Percentiles rank a stretch among this genome's conserved stretches.
phyloP scores from a whole-genome alignment of 108 stramenopile species.

The Cyclotella choctawhatcheeana region DNA sequence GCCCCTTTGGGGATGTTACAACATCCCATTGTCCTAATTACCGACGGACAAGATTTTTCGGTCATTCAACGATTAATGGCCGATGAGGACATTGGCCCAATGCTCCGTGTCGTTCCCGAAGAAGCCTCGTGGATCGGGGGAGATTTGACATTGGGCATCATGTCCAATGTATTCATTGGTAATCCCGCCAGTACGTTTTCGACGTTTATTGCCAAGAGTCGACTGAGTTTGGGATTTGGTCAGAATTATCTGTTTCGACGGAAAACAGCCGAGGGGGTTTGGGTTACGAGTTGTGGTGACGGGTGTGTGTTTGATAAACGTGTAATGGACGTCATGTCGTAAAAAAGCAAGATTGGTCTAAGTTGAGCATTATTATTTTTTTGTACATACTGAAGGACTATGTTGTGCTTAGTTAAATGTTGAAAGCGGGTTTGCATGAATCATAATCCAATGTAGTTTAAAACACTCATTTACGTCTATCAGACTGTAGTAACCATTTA shows the following conservation, averaged over 20 bases:
- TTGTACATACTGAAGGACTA: no score
- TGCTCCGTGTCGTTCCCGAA: slow-evolving; percentile 15
- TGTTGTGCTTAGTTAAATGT: no score
- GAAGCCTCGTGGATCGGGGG: slow-evolving; percentile 41
- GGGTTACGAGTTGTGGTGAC: slow-evolving; percentile 31
- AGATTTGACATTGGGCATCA: slow-evolving; percentile 34
- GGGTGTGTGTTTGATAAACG: slow-evolving; percentile 20
- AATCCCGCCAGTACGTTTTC: slow-evolving; percentile 45
- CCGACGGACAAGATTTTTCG: slow-evolving; percentile 35
- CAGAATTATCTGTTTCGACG: slow-evolving; percentile 42
- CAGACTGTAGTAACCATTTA: no score
- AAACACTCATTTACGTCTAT: no score
- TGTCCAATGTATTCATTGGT: slow-evolving; percentile 44
- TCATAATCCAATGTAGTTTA: no score
- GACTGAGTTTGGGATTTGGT: slow-evolving; percentile 33
- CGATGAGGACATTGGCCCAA: slow-evolving; percentile 36
- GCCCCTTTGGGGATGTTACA: slow-evolving; percentile 35
- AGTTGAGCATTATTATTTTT: no score
- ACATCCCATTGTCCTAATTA: slow-evolving; percentile 43
- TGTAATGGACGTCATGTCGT: no score
- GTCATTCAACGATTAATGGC: slow-evolving; percentile 25
- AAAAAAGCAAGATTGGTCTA: no score
- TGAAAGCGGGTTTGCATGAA: no score
- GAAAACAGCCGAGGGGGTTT: slow-evolving; percentile 30
- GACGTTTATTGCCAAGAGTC: slow-evolving; percentile 37